Base-by-base conservation (phyloP, 2,329 filamentous ascomycete genomes). In the Stachybotrys echinatus region DNA sequence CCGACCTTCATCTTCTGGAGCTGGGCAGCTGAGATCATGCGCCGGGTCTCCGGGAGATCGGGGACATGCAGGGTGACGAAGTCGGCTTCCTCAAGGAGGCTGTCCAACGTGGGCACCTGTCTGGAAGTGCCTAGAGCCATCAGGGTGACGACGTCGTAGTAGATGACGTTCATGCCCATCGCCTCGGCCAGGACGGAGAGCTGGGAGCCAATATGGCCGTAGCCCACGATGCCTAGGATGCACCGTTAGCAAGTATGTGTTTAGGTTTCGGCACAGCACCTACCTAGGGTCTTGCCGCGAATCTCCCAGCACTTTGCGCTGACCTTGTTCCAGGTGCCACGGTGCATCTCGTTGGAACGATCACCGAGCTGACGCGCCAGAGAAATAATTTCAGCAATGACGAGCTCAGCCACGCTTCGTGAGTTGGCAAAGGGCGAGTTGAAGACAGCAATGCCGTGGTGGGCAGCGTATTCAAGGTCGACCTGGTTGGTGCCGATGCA, bases 391-490 rank as follows among this genome's bases (percentile, higher is more conserved):
- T 96, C 92, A 48, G 79, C 87, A 66, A 99, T 96, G 60, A 97
- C 91, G 50, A 97, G 78, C 75, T 99, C 94, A 50, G 94, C 94
- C 47, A 99, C 94, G 66, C 89, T 95, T 67, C 94, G 87, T 8
- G 92, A 97, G 74, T 99, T 99, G 73, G 89, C 92, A 73, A 99
- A 99, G 2, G 94, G 94, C 43, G 94, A 97, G 74, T 99, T 99
- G 83, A 99, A 99, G 56, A 99, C 94, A 34, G 92, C 91, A 66
- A 97, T 96, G 58, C 94, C 91, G 65, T 88, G 83, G 58, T 80
- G 79, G 45, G 90, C 90, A 23, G 91, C 90, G 65, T 84, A 92
- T 54, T 89, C 81, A 52, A 95, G 83, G 66, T 95, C 87, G 57
- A 96, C 91, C 69, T 95, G 91, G 74, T 95, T 97, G 50, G 94